A percentile compares a stretch with the other conserved stretches of the same genome.
Evolutionary conservation across 2,329 filamentous ascomycete species (phyloP).

Genomic region (Leptoxyphium fumago): DNA sequence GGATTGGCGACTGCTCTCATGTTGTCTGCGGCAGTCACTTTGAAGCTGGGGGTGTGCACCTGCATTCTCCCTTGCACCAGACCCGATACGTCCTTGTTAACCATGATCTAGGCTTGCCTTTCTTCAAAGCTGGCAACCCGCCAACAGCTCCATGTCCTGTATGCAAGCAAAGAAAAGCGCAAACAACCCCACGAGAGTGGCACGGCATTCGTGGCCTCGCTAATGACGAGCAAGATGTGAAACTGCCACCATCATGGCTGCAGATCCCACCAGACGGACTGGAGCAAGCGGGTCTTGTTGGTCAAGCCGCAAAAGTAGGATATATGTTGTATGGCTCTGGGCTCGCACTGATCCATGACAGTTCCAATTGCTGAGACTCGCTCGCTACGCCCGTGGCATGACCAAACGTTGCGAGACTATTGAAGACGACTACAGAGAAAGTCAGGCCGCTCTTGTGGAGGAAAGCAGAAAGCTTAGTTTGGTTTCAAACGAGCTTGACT

Average conservation of each 20-base stretch:
- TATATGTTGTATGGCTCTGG: too few species aligned
- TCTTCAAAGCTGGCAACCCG: background rate
- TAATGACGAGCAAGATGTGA: background rate
- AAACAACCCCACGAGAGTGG: background rate
- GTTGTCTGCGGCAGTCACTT: conserved; percentile 34
- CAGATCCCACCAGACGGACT: background rate
- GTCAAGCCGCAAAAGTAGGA: background rate
- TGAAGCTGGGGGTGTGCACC: conserved; percentile 30
- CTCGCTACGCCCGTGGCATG: background rate
- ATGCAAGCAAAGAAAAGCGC: background rate
- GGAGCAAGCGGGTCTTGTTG: background rate
- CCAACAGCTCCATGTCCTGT: background rate
- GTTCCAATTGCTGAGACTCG: background rate
- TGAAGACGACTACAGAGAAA: background rate
- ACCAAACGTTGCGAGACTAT: background rate
- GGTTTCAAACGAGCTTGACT: background rate
- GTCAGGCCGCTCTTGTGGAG: background rate
- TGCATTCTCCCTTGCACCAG: background rate
- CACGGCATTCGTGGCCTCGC: background rate
- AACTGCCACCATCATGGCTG: background rate
- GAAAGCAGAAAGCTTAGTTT: background rate
- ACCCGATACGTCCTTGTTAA: too few species aligned
- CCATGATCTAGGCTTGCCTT: background rate
- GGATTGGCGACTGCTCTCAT: conserved; percentile 34
- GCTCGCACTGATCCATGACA: background rate